Evolutionary conservation across 1,284 basidiomycete species (phyloP), one percentile per base, ranked within the genome.

Genomic region (Rhodotorula sp.): DNA sequence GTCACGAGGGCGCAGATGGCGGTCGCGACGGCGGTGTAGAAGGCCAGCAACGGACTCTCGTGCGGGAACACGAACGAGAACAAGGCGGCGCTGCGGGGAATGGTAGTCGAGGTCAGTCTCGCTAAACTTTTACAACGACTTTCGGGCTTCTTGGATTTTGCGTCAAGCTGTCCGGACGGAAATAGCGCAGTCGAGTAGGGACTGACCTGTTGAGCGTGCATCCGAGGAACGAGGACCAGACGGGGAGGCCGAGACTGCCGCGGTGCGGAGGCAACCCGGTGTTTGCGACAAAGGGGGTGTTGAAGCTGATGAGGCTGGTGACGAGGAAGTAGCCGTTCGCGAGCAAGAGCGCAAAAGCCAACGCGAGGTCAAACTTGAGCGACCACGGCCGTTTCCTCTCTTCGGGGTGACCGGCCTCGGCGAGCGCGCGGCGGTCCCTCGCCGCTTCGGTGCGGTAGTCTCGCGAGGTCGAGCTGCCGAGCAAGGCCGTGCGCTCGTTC

Each of bases 271-370:
- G 74, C 14, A 75, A 59, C 12, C 66, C 67, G 26, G 71, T 72
- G 68, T 67, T 46, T 17, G 65, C 48, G 33, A 75, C 62, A 56
- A 68, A 74, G 0, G 70, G 68, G 1, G 42, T 51, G 44, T 64
- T 66, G 62, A 75, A 51, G 33, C 64, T 59, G 1, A 63, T 62
- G 55, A 71, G 22, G 22, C 64, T 49, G 60, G 74, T 71, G 24
- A 65, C 45, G 57, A 69, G 65, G 65, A 75, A 70, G 61, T 67
- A 71, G n/a, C 71, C 64, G 30, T 74, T 72, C 29, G 61, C 67
- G 59, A 70, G 64, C 30, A 73, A 60, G 30, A 75, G 67, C 5
- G 69, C n/a, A 44, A 61, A 46, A 2, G 67, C 69, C 48, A 70
- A 8, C 7, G 45, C 66, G 30, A 68, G 67, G 48, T 70, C 69